A percentile compares a stretch with the other conserved stretches of the same genome.
phyloP scores from a whole-genome alignment of 2,329 filamentous ascomycete genomes.

The Colletotrichum godetiae region DNA sequence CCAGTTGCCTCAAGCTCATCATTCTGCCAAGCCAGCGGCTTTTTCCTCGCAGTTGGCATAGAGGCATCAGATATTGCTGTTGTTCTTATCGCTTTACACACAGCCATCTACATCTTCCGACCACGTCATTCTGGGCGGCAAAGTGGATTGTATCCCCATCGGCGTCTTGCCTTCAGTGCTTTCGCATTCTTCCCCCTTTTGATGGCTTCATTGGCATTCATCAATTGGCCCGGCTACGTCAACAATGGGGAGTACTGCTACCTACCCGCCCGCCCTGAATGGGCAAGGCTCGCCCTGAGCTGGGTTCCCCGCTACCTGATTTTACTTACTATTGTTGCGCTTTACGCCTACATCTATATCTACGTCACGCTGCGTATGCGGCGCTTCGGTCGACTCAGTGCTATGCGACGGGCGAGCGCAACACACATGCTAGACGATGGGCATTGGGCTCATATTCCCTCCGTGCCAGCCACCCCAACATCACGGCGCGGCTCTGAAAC shows the following conservation, averaged over 20 bases:
- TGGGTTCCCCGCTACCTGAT: slow-evolving; percentile 83
- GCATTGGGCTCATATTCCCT: slow-evolving; percentile 23
- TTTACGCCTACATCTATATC: slow-evolving; percentile 77
- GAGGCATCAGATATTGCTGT: slow-evolving; percentile 79
- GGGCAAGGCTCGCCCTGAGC: slow-evolving; percentile 75
- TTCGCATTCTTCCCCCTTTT: slow-evolving; percentile 70
- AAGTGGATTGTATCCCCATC: slow-evolving; percentile 76
- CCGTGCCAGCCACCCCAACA: slow-evolving; percentile 42
- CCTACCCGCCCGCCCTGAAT: slow-evolving; percentile 73
- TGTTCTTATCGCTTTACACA: slow-evolving; percentile 79
- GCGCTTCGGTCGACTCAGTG: slow-evolving; percentile 47
- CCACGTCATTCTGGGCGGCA: slow-evolving; percentile 59
- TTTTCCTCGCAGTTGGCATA: slow-evolving; percentile 73
- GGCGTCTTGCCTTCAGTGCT: slow-evolving; percentile 66
- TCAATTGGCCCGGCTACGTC: slow-evolving; percentile 67
- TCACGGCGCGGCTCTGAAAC: slow-evolving; percentile 37
- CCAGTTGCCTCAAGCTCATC: slow-evolving; percentile 60
- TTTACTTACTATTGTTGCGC: slow-evolving; percentile 69
- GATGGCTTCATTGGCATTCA: slow-evolving; percentile 72
- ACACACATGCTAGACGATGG: slow-evolving; percentile 13
- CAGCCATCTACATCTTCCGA: slow-evolving; percentile 76
- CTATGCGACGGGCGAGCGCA: slow-evolving; percentile 27
- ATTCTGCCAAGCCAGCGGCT: slow-evolving; percentile 77
- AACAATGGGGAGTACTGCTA: slow-evolving; percentile 77
- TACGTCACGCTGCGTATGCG: slow-evolving; percentile 66